Evolutionary conservation across 2,329 filamentous ascomycete species (phyloP).

Genomic region (Hirsutella minnesotensis): DNA sequence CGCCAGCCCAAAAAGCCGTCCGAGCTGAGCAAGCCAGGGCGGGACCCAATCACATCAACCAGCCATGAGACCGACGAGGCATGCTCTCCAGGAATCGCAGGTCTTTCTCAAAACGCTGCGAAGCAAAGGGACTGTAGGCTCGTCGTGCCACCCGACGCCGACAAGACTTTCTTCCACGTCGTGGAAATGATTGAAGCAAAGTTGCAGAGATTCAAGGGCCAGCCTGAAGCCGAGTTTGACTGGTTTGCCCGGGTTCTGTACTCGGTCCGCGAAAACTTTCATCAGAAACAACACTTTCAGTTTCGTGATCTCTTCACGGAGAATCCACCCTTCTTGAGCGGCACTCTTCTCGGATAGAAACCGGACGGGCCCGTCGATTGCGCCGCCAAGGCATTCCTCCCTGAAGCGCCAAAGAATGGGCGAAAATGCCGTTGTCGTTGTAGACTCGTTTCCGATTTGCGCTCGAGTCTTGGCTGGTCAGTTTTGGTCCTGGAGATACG

Average conservation of each 20-base stretch:
- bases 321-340: constrained; percentile 36
- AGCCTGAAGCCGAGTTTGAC: constrained; percentile 39
- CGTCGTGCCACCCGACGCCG: constrained; percentile 5
- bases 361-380: constrained; percentile 13
- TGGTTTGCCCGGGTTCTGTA: constrained; percentile 49
- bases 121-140: neutral
- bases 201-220: constrained; percentile 14
- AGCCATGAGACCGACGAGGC: neutral
- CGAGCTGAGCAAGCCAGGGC: neutral
- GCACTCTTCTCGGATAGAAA: constrained; percentile 16
- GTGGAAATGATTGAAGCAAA: constrained; percentile 45
- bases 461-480: constrained; percentile 12
- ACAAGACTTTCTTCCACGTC: constrained; percentile 48
- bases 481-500: constrained; percentile 15
- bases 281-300: constrained; percentile 48
- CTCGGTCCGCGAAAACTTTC: constrained; percentile 40
- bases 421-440: constrained; percentile 21
- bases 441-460: constrained; percentile 10
- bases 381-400: constrained; percentile 13
- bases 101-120: neutral
- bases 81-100: neutral
- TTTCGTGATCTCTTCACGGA: constrained; percentile 51
- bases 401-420: constrained; percentile 3
- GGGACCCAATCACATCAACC: neutral
- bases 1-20: neutral